phyloP scores from a whole-genome alignment of 1,284 basidiomycete genomes.

The Melampsora medusae region DNA sequence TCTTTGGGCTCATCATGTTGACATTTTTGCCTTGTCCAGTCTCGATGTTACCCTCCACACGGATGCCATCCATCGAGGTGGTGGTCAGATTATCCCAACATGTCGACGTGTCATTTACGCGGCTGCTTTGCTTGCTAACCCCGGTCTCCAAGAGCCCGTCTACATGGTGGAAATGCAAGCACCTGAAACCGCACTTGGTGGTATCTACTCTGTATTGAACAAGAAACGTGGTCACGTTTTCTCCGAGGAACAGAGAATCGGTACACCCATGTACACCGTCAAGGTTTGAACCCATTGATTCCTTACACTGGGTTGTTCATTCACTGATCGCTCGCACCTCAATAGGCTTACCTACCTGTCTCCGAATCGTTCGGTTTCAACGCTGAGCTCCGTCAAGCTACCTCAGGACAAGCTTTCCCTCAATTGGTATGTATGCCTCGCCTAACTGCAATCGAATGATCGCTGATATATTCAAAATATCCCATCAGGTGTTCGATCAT shows the following conservation, averaged over 20 bases:
- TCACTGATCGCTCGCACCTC: background rate
- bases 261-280: slow-evolving; percentile 99
- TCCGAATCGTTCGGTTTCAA: slow-evolving; percentile 99
- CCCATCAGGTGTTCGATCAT: slow-evolving; percentile 55
- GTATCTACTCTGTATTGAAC: slow-evolving; percentile 92
- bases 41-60: slow-evolving; percentile 66
- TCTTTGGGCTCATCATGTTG: background rate
- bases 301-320: background rate
- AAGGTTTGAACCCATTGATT: slow-evolving; percentile 59
- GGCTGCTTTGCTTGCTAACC: slow-evolving; percentile 84
- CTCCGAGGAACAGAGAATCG: slow-evolving; percentile 92
- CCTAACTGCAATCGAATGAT: slow-evolving; percentile 57
- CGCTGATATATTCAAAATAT: slow-evolving; percentile 1
- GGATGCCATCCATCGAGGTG: slow-evolving; percentile 99
- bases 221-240: slow-evolving; percentile 98
- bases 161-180: slow-evolving; percentile 99
- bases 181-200: slow-evolving; percentile 95
- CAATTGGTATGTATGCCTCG: slow-evolving; percentile 80
- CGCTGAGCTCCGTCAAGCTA: slow-evolving; percentile 86
- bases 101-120: slow-evolving; percentile 96
- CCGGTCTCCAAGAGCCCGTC: slow-evolving; percentile 92
- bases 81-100: slow-evolving; percentile 95
- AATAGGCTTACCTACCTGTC: slow-evolving; percentile 82
- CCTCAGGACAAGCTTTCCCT: slow-evolving; percentile 96
- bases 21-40: background rate